phyloP scores from a whole-genome alignment of 1,139 yeast genomes.

The Saccharomycopsis hybrid region DNA sequence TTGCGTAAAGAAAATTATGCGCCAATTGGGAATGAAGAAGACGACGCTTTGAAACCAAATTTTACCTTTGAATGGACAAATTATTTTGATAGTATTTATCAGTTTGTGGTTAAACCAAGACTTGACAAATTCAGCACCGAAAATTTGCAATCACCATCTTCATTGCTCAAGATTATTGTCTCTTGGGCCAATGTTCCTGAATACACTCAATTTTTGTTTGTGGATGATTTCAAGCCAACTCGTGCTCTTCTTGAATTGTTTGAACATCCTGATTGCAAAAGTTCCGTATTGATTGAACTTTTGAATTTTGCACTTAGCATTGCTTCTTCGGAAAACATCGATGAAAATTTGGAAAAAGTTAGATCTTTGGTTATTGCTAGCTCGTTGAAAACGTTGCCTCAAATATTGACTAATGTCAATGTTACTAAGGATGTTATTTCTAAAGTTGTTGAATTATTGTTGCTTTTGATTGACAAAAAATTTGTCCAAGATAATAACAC shows the following conservation, averaged over 20 bases:
- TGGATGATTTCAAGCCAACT: slow-evolving; percentile 51
- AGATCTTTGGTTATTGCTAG: slow-evolving; percentile 52
- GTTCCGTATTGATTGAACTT: slow-evolving; percentile 51
- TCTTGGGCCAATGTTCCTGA: slow-evolving; percentile 51
- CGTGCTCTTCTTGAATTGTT: slow-evolving; percentile 51
- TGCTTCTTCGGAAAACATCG: slow-evolving; percentile 35
- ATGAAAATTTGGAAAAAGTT: slow-evolving; percentile 41
- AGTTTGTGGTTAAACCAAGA: slow-evolving; percentile 56
- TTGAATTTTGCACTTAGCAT: slow-evolving; percentile 51
- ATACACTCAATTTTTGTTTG: slow-evolving; percentile 47
- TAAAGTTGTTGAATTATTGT: slow-evolving; percentile 45
- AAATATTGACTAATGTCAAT: slow-evolving; percentile 36
- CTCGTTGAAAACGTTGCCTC: slow-evolving; percentile 46
- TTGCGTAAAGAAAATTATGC: slow-evolving; percentile 4
- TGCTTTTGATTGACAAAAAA: slow-evolving; percentile 53
- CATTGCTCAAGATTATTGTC: slow-evolving; percentile 62
- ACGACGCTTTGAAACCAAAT: too few species aligned
- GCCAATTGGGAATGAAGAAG: not conserved
- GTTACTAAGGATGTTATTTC: slow-evolving; percentile 46
- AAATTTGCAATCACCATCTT: slow-evolving; percentile 77
- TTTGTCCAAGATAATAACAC: slow-evolving; percentile 48
- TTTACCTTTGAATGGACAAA: slow-evolving; percentile 62
- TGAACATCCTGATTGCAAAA: slow-evolving; percentile 54
- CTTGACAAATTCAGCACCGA: slow-evolving; percentile 62
- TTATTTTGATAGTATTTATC: slow-evolving; percentile 47